Base-by-base conservation (phyloP, 2,329 filamentous ascomycete species). In the Biscogniauxia marginata region DNA sequence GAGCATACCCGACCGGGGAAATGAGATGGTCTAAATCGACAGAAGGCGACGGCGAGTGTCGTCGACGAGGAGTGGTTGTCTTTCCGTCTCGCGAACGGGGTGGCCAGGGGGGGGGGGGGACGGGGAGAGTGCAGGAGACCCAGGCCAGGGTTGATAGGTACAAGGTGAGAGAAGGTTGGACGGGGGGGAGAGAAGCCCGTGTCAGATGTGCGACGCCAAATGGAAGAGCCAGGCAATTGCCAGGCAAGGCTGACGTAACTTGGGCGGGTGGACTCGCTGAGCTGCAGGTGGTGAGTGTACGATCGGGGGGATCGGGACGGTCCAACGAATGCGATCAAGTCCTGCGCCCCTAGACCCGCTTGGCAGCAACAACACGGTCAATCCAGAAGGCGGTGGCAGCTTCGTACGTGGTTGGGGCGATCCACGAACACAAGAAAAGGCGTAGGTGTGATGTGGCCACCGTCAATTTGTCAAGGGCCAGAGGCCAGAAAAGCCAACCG, bases 1-100 rank as follows among this genome's bases (percentile, higher is more conserved):
- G 74, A 77, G 77, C 74, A 77, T 74, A 71, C 72, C 71, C 67
- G 66, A 63, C 53, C 64, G 57, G 61, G 63, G 59, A 63, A 63
- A 61, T 34, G 62, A 60, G 48, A 50, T 45, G 54, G 55, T 55
- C 53, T 54, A 49, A 55, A 21, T 50, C 23, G 21, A 55, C 52
- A 55, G 49, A 53, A 45, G 50, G 54, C 45, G 30, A 53, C 43
- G n/a, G n/a, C n/a, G n/a, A n/a, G 30, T 55, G 46, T 39, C 13
- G 13, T 2, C 30, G 30, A 16, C 30, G 30, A n/a, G 11, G 13
- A n/a, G n/a, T 39, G 13, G 4, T 39, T 9, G 30, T 39, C 30
- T n/a, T n/a, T n/a, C n/a, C n/a, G n/a, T n/a, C n/a, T n/a, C n/a
- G n/a, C n/a, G n/a, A n/a, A n/a, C n/a, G n/a, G n/a, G n/a, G n/a